Conservation (phyloP, 768 basidiomycete genomes). For the Porpolomopsis calyptriformis region DNA sequence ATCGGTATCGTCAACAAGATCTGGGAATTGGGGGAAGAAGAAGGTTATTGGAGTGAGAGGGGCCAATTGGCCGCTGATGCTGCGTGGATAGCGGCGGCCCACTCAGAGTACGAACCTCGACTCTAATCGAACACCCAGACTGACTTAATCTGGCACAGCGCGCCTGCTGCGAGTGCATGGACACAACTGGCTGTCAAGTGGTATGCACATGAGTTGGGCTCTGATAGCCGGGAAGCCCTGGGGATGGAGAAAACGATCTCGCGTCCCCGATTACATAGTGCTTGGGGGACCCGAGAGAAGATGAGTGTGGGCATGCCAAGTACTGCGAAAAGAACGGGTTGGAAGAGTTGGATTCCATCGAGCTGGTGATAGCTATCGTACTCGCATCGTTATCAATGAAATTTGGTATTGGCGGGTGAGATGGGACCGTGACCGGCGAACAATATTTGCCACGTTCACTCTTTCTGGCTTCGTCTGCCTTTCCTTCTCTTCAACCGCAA, state of each 20-base stretch:
- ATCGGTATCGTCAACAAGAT: constrained; percentile 37
- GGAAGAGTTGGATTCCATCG: neutral
- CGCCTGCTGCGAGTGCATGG: constrained; percentile 38
- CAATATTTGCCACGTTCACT: no score
- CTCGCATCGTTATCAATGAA: neutral
- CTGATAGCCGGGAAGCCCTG: constrained; percentile 37
- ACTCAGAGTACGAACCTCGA: constrained; percentile 43
- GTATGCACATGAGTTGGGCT: constrained; percentile 48
- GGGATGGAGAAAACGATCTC: constrained; percentile 27
- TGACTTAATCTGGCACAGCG: constrained; percentile 22
- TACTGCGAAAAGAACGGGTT: neutral
- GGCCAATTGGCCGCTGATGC: constrained; percentile 55
- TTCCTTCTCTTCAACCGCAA: neutral
- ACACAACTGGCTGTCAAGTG: constrained; percentile 38
- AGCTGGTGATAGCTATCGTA: neutral
- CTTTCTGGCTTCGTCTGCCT: neutral
- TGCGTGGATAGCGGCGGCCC: constrained; percentile 47
- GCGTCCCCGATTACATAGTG: constrained; percentile 32
- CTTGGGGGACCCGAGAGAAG: constrained; percentile 36
- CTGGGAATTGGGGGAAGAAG: constrained; percentile 48
- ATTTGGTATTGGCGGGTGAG: no score
- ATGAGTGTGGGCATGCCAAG: constrained; percentile 27
- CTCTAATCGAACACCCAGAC: neutral
- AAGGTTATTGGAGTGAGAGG: constrained; percentile 58
- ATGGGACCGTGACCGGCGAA: no score